These are phyloP conservation scores for Aspergillus vadensis DNA, from an alignment of 2,329 filamentous ascomycete species.

Conservation along the genomic window DNA sequence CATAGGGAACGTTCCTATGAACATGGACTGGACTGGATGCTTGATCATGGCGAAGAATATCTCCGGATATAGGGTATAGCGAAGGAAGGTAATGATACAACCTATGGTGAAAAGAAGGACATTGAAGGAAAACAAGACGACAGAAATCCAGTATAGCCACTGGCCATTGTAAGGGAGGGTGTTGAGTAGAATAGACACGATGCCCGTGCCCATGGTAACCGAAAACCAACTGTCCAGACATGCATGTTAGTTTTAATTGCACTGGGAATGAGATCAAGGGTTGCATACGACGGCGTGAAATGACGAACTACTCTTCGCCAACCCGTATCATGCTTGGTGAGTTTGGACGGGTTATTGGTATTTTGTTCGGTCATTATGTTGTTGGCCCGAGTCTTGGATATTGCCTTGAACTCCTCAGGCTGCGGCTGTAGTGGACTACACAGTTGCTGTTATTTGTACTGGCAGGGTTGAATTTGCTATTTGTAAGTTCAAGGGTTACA, in stretches of 20 bases:
- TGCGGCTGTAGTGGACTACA: no score
- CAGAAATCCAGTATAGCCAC: constrained; percentile 44
- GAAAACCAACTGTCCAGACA: constrained; percentile 41
- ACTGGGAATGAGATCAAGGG: not conserved
- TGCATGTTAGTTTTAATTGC: constrained; percentile 3
- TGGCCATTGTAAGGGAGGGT: constrained; percentile 41
- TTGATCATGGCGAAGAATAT: constrained; percentile 68
- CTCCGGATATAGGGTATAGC: constrained; percentile 66
- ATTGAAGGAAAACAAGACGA: constrained; percentile 41
- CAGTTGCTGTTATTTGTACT: no score
- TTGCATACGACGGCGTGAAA: constrained; percentile 47
- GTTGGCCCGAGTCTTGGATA: not conserved
- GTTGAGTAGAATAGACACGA: constrained; percentile 43
- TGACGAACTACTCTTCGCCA: constrained; percentile 43
- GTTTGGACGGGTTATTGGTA: not conserved
- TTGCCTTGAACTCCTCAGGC: not conserved
- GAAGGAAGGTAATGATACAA: constrained; percentile 55
- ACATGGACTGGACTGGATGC: constrained; percentile 68
- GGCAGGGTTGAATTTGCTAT: no score
- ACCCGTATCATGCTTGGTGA: constrained; percentile 39
- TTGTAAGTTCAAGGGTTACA: no score
- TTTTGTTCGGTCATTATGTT: not conserved
- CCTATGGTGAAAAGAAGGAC: constrained; percentile 37
- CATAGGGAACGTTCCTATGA: constrained; percentile 70
- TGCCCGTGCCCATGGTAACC: constrained; percentile 47